Evolutionary conservation across 352 stramenopile genomes (phyloP), one percentile per base, ranked within the genome.

Genomic region (Phytopythium cucurbitacearum): DNA sequence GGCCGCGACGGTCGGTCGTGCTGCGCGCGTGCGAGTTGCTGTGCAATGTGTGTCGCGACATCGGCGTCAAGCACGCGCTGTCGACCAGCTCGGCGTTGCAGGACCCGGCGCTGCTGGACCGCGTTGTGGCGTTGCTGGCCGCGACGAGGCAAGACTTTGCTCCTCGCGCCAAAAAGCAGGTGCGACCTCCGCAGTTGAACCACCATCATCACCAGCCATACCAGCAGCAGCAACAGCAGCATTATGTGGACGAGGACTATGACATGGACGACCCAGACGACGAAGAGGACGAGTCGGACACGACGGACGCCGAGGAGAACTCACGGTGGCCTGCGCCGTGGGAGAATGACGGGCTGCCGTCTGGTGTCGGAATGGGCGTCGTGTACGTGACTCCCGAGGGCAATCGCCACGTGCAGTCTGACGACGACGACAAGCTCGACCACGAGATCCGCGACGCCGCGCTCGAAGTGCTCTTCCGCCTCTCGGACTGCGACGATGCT

Each of bases 371-470:
- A 38, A 89, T 93, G 73, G 83, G 83, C 39, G 72, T 91, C 32
- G 80, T 93, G 38, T 91, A 89, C 56, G 78, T 87, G 13, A 88
- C 73, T 41, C 67, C 75, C 0, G 77, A 88, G 38, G 83, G 78
- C 11, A 78, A 77, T 28, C 72, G 77, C n/a, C 80, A 73, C 46
- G 59, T 54, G 0, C 62, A 48, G 4, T 39, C 48, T 2, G 76
- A 82, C 11, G 65, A 78, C 5, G 72, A 80, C n/a, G 54, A 61
- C 1, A 50, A 53, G 53, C 57, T 88, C 21, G 83, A 93, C 53
- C 72, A 89, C 54, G 76, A 93, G 62, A 79, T 93, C 57, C 74
- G 83, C 6, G 83, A 93, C 51, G 76, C 79, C 12, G 77, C 71
- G 34, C 52, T 93, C 10, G 80, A 91, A 53, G 75, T 91, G 39